Conservation (phyloP, 495 filamentous ascomycete genomes). For the Halenospora varia region DNA sequence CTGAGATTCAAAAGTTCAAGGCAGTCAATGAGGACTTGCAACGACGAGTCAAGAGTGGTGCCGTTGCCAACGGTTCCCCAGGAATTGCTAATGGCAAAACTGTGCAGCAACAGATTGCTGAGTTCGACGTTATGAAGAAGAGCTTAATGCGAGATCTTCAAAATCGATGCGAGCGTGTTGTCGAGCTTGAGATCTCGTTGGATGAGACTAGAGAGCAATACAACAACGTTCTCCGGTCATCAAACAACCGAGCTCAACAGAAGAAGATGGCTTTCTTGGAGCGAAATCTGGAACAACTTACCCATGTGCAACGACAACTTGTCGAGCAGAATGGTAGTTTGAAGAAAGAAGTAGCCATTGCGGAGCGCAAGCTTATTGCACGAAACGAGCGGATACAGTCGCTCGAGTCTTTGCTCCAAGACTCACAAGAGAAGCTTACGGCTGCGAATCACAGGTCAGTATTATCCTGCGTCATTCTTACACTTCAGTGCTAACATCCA, state of each 20-base stretch:
- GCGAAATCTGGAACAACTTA: slow-evolving; percentile 95
- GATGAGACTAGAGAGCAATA: slow-evolving; percentile 98
- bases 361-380: slow-evolving; percentile 93
- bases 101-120: slow-evolving; percentile 94
- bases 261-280: slow-evolving; percentile 99
- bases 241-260: slow-evolving; percentile 96
- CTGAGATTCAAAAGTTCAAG: slow-evolving; percentile 74
- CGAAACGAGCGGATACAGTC: slow-evolving; percentile 94
- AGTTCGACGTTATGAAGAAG: slow-evolving; percentile 99
- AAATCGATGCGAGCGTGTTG: slow-evolving; percentile 95
- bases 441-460: slow-evolving; percentile 91
- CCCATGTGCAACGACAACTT: slow-evolving; percentile 92
- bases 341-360: slow-evolving; percentile 99
- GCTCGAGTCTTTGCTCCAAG: slow-evolving; percentile 85
- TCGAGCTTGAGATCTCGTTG: slow-evolving; percentile 93
- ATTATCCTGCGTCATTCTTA: slow-evolving; percentile 5
- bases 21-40: slow-evolving; percentile 72
- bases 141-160: slow-evolving; percentile 97
- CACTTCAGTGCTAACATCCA: slow-evolving; percentile 11
- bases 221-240: slow-evolving; percentile 91
- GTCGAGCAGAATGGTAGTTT: slow-evolving; percentile 94
- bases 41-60: slow-evolving; percentile 57
- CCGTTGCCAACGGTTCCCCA: slow-evolving; percentile 51
- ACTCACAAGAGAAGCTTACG: slow-evolving; percentile 95
- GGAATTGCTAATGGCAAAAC: slow-evolving; percentile 72